These are phyloP conservation scores for Biscogniauxia marginata DNA, from an alignment of 2,329 filamentous ascomycete genomes.

Conservation along the genomic window DNA sequence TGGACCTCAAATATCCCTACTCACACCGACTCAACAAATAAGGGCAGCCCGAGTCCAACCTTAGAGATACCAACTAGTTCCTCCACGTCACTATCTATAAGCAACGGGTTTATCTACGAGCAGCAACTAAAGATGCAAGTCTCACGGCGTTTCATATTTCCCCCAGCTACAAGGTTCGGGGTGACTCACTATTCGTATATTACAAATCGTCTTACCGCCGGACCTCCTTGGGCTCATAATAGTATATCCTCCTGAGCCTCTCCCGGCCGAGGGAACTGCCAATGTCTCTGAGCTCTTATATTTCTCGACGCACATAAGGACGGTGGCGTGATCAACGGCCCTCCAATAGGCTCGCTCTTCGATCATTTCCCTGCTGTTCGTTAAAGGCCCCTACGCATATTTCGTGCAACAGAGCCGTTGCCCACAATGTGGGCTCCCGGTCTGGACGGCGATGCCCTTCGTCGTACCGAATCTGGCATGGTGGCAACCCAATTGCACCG, in stretches of 20 bases:
- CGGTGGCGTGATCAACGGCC: not conserved
- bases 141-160: not conserved
- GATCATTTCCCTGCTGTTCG: not conserved
- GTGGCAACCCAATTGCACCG: conserved; percentile 26
- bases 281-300: not conserved
- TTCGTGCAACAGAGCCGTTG: not conserved
- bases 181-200: not conserved
- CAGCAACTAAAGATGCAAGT: not conserved
- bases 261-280: not conserved
- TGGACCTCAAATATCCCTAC: not conserved
- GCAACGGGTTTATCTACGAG: not conserved
- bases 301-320: not conserved
- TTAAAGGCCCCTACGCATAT: not conserved
- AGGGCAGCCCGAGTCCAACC: not conserved
- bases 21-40: not conserved
- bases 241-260: not conserved
- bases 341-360: not conserved
- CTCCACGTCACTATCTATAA: not conserved
- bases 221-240: not conserved
- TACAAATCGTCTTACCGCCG: not conserved
- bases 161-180: not conserved
- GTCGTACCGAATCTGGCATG: conserved; percentile 32
- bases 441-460: conserved; percentile 33
- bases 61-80: not conserved
- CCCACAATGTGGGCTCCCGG: conserved; percentile 33